phyloP scores from a whole-genome alignment of 163 green algal genomes.

The Scenedesmus sp. region DNA sequence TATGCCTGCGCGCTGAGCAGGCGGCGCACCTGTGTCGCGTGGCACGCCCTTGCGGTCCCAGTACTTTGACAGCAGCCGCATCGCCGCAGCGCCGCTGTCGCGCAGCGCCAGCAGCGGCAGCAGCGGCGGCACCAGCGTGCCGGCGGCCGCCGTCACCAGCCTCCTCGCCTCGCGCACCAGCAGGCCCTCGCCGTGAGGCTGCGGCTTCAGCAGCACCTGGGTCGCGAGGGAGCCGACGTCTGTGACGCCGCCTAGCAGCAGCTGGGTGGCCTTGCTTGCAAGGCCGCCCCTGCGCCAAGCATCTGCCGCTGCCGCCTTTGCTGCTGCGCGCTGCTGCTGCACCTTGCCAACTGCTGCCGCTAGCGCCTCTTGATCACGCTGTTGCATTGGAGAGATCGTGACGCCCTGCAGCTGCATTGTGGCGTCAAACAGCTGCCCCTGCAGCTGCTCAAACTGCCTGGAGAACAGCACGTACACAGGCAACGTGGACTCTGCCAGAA shows the following conservation, averaged over 20 bases:
- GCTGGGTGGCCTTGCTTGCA: background rate
- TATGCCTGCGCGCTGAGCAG: too few relatives aligned
- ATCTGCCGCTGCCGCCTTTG: slow-evolving; percentile 17
- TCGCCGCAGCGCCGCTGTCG: slow-evolving; percentile 10
- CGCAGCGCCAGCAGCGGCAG: slow-evolving; percentile 31
- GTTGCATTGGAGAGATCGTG: slow-evolving; percentile 1
- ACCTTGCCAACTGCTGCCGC: background rate
- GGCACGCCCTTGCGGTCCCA: slow-evolving; percentile 25
- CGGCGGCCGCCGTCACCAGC: background rate
- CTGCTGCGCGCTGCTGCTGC: slow-evolving; percentile 31
- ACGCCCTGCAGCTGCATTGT: slow-evolving; percentile 17
- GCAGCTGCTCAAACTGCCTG: slow-evolving; percentile 26
- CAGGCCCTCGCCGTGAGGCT: background rate
- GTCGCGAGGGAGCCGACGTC: slow-evolving; percentile 1
- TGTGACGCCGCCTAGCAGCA: slow-evolving; percentile 12
- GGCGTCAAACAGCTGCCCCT: slow-evolving; percentile 21
- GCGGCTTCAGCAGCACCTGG: background rate
- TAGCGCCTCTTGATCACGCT: background rate
- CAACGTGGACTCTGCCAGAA: slow-evolving; percentile 2
- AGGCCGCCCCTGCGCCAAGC: slow-evolving; percentile 7
- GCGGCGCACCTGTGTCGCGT: background rate
- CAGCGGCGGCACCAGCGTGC: slow-evolving; percentile 25
- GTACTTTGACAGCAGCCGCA: slow-evolving; percentile 18
- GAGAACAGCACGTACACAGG: slow-evolving; percentile 22
- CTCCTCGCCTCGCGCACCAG: background rate